Conservation (phyloP, 1,284 basidiomycete species). For the Trichosporon inkin region DNA sequence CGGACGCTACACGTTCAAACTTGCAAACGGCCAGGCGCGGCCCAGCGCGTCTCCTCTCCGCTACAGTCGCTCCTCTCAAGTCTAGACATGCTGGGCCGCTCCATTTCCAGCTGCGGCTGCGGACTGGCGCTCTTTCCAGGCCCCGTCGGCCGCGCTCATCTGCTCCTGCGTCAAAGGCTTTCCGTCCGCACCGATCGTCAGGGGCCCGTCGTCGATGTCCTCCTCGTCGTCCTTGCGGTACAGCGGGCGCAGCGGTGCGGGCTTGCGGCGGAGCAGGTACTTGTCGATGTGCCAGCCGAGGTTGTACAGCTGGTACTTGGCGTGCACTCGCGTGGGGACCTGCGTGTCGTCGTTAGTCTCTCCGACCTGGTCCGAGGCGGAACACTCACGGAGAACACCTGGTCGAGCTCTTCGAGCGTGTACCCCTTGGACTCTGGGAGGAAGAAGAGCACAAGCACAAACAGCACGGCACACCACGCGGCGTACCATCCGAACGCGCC, state of each 20-base stretch:
- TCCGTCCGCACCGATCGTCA: background rate
- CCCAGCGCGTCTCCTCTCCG: too few relatives aligned
- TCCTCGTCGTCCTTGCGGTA: conserved; percentile 1
- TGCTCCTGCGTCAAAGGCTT: background rate
- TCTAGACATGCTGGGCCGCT: too few relatives aligned
- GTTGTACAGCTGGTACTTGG: conserved; percentile 54
- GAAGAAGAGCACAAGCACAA: conserved; percentile 42
- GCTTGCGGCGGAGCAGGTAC: conserved; percentile 5
- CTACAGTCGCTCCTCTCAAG: too few relatives aligned
- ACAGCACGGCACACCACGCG: conserved; percentile 28
- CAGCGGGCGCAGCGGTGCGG: background rate
- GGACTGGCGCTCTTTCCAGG: background rate
- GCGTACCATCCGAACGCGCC: conserved; percentile 31
- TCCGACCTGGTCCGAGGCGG: conserved; percentile 11
- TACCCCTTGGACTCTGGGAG: conserved; percentile 72
- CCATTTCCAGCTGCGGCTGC: too few relatives aligned
- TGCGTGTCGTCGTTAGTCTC: conserved; percentile 1
- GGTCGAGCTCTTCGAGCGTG: conserved; percentile 68
- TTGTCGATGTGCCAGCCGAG: background rate
- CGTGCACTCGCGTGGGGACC: conserved; percentile 61
- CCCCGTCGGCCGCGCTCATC: background rate
- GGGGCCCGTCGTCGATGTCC: background rate
- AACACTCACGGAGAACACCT: conserved; percentile 8
- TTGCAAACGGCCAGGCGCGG: too few relatives aligned
- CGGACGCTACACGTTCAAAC: too few relatives aligned